Percentiles rank a stretch among this genome's conserved stretches.
Evolutionary conservation across 345 rosid species (phyloP).

Genomic region (Aurinia saxatilis): DNA sequence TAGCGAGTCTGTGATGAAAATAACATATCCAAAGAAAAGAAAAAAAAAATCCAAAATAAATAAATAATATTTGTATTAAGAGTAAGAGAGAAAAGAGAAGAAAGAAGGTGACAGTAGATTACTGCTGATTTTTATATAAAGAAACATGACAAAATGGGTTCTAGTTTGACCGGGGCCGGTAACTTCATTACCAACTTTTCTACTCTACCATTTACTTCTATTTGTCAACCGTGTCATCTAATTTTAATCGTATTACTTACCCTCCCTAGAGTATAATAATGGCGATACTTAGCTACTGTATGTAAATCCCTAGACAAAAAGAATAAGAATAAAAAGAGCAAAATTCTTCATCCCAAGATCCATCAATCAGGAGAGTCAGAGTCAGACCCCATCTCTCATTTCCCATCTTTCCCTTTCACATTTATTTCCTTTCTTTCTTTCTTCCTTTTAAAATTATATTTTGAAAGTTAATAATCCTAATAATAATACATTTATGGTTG

Average conservation of each 20-base stretch:
- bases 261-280: no score
- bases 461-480: slow-evolving; percentile 14
- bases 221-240: slow-evolving; percentile 12
- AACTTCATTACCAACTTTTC: slow-evolving; percentile 26
- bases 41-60: no score
- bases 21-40: no score
- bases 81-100: slow-evolving; percentile 13
- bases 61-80: no score
- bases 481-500: slow-evolving; percentile 6
- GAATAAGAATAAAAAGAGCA: slow-evolving; percentile 41
- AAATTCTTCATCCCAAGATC: slow-evolving; percentile 58
- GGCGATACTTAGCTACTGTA: no score
- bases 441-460: neutral
- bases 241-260: neutral
- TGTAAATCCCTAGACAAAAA: slow-evolving; percentile 49
- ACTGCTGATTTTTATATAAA: slow-evolving; percentile 13
- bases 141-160: slow-evolving; percentile 26
- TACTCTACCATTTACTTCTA: slow-evolving; percentile 9
- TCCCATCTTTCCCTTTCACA: slow-evolving; percentile 30
- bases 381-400: slow-evolving; percentile 35
- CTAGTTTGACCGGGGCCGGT: slow-evolving; percentile 31
- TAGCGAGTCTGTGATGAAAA: slow-evolving; percentile 29
- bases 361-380: slow-evolving; percentile 36
- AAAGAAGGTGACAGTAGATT: slow-evolving; percentile 16
- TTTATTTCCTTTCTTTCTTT: slow-evolving; percentile 4